Percentiles rank a stretch among this genome's conserved stretches.
These are phyloP conservation scores for Paecilomyces variotii DNA, from an alignment of 2,329 filamentous ascomycete genomes.

Conservation along the genomic window DNA sequence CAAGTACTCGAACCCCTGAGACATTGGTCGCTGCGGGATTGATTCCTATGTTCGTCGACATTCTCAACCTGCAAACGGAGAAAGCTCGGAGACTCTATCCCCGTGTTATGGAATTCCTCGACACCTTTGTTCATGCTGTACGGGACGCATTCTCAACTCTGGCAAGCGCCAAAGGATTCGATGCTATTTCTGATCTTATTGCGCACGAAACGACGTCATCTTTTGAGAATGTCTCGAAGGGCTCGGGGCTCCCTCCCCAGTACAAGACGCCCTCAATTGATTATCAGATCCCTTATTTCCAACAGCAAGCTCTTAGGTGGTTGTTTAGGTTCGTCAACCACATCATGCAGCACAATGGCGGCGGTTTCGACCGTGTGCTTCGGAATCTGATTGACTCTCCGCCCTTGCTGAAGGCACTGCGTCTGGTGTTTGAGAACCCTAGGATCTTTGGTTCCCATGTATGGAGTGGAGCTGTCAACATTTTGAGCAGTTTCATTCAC, in stretches of 20 bases:
- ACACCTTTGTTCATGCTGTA: conserved; percentile 77
- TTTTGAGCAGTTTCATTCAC: conserved; percentile 93
- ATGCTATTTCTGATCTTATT: conserved; percentile 81
- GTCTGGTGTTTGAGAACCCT: conserved; percentile 72
- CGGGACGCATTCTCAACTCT: conserved; percentile 78
- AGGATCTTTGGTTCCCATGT: conserved; percentile 80
- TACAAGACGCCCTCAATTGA: conserved; percentile 79
- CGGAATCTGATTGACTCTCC: conserved; percentile 93
- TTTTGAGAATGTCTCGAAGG: conserved; percentile 56
- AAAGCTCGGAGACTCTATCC: conserved; percentile 78
- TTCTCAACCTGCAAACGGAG: conserved; percentile 71
- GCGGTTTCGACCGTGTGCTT: conserved; percentile 80
- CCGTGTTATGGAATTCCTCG: conserved; percentile 77
- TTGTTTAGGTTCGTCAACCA: conserved; percentile 94
- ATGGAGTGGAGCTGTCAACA: conserved; percentile 89
- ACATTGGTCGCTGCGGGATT: conserved; percentile 84
- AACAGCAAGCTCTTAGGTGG: conserved; percentile 89
- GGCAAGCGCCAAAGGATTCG: conserved; percentile 73
- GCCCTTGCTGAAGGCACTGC: conserved; percentile 68
- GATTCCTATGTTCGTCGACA: conserved; percentile 82
- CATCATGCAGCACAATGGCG: conserved; percentile 75
- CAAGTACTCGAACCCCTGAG: conserved; percentile 63
- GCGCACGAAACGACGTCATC: conserved; percentile 68
- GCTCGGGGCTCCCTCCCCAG: conserved; percentile 62
- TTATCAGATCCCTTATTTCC: conserved; percentile 86